Evolutionary conservation across 2,329 filamentous ascomycete species (phyloP), one percentile per base, ranked within the genome.

Genomic region (Fusarium cyanostomum): DNA sequence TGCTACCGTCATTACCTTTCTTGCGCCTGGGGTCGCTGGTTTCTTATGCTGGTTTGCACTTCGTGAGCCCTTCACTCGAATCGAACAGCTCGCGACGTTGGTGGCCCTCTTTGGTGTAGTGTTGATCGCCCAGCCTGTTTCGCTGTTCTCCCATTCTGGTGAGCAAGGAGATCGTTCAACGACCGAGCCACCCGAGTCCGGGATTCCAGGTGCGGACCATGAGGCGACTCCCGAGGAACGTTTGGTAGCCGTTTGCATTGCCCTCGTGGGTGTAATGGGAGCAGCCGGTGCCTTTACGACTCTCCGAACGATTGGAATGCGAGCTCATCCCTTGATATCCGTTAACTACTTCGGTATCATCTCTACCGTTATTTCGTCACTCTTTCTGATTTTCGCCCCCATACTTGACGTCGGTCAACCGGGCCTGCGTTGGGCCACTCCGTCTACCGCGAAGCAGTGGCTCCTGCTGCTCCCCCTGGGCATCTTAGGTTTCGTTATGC

Each of bases 1-100:
- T 73, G 92, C 93, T 3, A 95, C 92, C 0, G 93, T 97, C 30
- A 89, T 97, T 50, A 95, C 92, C 8, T 97, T 97, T 73, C 82
- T 97, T 7, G 86, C 90, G 0, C 94, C 94, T 0, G 89, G 89
- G 12, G 82, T 96, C 7, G 86, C 92, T 16, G 92, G 91, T 55
- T 92, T 94, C 78, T 84, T 90, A 15, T 96, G 92, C 73, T 92
- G 90, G 31, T 80, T 93, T 52, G 77, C 94, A 33, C 77, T 89
- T 15, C 85, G 87, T 48, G 92, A 97, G 68, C 89, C 90, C 0
- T 97, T 94, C 72, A 92, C 91, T 2, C 82, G 86, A 21, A 85
- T 85, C 35, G 92, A 96, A 73, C 90, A 92, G 73, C 80, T 94
- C 3, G 92, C 90, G 1, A 91, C 87, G 0, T 74, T 92, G 3